Base-by-base conservation (phyloP, 1,139 yeast species). In the Blastobotrys malaysiensis region DNA sequence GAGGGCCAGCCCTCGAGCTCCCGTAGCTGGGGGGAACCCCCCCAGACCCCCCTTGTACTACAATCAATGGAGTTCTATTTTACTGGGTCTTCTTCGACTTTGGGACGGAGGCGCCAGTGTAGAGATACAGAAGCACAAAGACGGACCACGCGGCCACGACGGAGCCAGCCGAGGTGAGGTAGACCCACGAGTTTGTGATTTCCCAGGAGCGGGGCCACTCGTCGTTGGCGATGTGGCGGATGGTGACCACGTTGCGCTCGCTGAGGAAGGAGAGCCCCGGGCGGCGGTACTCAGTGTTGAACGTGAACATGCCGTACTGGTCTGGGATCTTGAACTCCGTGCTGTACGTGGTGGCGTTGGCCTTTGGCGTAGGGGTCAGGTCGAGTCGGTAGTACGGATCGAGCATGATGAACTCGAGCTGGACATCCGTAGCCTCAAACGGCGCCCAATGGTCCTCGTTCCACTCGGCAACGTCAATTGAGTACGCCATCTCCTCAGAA, bases 291-390 rank as follows among this genome's bases (percentile, higher is more conserved):
- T 86, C 86, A 51, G 88, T 77, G 59, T 80, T 80, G 71, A 89
- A 89, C 3, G 97, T 88, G 73, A 90, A 95, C 81, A 93, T 87
- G 55, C 99, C 99, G 69, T 93, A 96, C 67, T 91, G 97, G 70
- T 93, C 98, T 20, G 99, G 99, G 50, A 90, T 73, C 53, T 79
- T 79, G 71, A 95, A 89, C 50, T 78, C 74, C 2, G 79, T 71
- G 6, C 77, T 69, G 64, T 83, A 84, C 27, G 78, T 77, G 1
- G 76, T 68, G 4, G 61, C 61, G 0, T 65, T 55, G 9, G 63
- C 60, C 9, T 67, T 59, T 1, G 39, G 19, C 9, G 46, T 43
- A 16, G 46, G 20, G 72, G 69, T 52, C 73, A 71, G 48, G 24
- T 63, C 83, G 55, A 91, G 69, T 66, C 99, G 83, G 69, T 90